phyloP scores from a whole-genome alignment of 345 rosid genomes.

The Rhizophora mangle region DNA sequence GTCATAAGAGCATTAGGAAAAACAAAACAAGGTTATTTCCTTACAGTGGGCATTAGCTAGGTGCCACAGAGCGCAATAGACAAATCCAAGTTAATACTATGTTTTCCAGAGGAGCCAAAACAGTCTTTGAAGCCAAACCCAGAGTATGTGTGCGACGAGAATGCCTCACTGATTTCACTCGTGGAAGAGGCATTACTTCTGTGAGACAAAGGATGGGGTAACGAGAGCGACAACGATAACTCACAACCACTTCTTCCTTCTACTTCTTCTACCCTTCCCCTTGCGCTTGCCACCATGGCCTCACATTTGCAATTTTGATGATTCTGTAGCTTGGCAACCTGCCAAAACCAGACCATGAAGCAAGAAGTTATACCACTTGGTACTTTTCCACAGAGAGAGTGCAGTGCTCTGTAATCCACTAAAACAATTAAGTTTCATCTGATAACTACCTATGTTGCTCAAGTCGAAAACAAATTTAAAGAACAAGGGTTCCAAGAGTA shows the following conservation, averaged over 20 bases:
- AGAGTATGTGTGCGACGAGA: slow-evolving; percentile 38
- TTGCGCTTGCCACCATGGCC: not conserved
- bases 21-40: not conserved
- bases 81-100: slow-evolving; percentile 52
- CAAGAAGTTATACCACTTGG: not conserved
- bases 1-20: too few relatives aligned
- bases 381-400: not conserved
- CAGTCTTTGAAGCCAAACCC: slow-evolving; percentile 39
- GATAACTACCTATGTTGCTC: too few relatives aligned
- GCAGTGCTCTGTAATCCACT: not conserved
- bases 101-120: slow-evolving; percentile 29
- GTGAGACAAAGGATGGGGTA: slow-evolving; percentile 38
- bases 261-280: slow-evolving; percentile 7
- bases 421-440: too few relatives aligned
- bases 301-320: not conserved
- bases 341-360: not conserved
- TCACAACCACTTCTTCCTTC: slow-evolving; percentile 26
- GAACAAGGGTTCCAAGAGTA: too few relatives aligned
- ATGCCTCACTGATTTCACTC: slow-evolving; percentile 68
- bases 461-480: too few relatives aligned
- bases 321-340: slow-evolving; percentile 37
- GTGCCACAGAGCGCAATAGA: slow-evolving; percentile 71
- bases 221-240: slow-evolving; percentile 54
- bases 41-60: slow-evolving; percentile 4
- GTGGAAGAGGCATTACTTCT: slow-evolving; percentile 47